Evolutionary conservation across 2,329 filamentous ascomycete species (phyloP).

Genomic region (Clathrospora elynae): DNA sequence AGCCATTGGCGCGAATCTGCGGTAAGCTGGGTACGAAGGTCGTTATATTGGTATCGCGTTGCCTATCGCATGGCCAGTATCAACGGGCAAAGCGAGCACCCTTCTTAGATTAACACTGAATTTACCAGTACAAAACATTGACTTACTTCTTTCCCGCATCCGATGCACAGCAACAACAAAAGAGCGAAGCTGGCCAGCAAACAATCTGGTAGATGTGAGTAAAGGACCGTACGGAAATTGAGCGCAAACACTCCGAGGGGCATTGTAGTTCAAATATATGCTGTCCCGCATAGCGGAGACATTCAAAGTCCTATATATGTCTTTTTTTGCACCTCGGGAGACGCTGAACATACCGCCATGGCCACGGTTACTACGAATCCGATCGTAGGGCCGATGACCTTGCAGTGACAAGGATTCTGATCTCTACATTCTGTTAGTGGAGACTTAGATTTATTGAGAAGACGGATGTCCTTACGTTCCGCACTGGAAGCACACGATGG

Average conservation of each 20-base stretch:
- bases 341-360: slow-evolving; percentile 52
- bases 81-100: slow-evolving; percentile 58
- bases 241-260: too few species aligned
- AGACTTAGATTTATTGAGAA: slow-evolving; percentile 1
- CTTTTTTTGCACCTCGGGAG: too few species aligned
- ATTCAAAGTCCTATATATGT: too few species aligned
- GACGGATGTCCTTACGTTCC: slow-evolving; percentile 44
- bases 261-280: too few species aligned
- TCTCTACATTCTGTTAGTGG: slow-evolving; percentile 48
- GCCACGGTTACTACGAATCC: slow-evolving; percentile 57
- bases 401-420: slow-evolving; percentile 63
- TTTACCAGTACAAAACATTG: neutral
- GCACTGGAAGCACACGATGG: slow-evolving; percentile 61
- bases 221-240: slow-evolving; percentile 12
- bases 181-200: slow-evolving; percentile 61
- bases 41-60: slow-evolving; percentile 55
- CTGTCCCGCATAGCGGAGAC: too few species aligned
- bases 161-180: slow-evolving; percentile 63
- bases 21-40: too few species aligned
- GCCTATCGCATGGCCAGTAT: slow-evolving; percentile 57
- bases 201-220: slow-evolving; percentile 49
- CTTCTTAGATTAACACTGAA: slow-evolving; percentile 42
- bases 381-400: slow-evolving; percentile 61
- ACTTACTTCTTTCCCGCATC: slow-evolving; percentile 60
- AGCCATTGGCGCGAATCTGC: neutral